Base-by-base conservation (phyloP, 305 asterid species). In the Plantago coronopus region DNA sequence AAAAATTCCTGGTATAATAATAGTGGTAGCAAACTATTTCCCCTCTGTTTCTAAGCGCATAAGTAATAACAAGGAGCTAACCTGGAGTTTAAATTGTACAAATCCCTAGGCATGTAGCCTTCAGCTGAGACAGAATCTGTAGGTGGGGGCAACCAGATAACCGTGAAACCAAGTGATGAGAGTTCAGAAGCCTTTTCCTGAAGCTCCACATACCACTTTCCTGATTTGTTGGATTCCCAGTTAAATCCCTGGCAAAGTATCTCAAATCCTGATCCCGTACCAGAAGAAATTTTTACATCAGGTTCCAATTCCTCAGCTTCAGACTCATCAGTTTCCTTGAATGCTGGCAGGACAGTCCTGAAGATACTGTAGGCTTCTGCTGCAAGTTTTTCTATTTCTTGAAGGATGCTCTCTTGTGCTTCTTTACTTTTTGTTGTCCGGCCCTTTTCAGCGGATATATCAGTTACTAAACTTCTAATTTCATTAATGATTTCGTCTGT, bases 121-220 rank as follows among this genome's bases (percentile, higher is more conserved):
- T 89, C 98, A 38, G 98, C 79, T 34, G 98, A 91, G 63, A 91
- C 96, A 14, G 98, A 91, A 43, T 84, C 97, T 13, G 98, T 91
- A 19, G 97, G 98, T 34, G 97, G 98, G 54, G 98, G 98, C 71
- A 91, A 78, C 98, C 98, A 89, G 62, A 91, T 72, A 63, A 89
- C 89, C 23, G 89, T 86, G 68, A 91, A 83, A 70, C 97, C 98
- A 60, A 89, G 78, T 31, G 88, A 73, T 29, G 98, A 76, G 69
- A 91, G 74, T 69, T 86, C 79, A 8, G 78, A 73, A 74, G 88
- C 95, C 73, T 77, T 84, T 48, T 81, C 87, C 20, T 75, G 74
- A 66, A 91, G 88, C 73, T 91, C 91, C 76, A 61, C 42, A 68
- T 91, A 91, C 96, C 96, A 91, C 45, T 80, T 81, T 72, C 98